Base-by-base conservation (phyloP, 305 asterid genomes). In the Fraxinus latifolia region DNA sequence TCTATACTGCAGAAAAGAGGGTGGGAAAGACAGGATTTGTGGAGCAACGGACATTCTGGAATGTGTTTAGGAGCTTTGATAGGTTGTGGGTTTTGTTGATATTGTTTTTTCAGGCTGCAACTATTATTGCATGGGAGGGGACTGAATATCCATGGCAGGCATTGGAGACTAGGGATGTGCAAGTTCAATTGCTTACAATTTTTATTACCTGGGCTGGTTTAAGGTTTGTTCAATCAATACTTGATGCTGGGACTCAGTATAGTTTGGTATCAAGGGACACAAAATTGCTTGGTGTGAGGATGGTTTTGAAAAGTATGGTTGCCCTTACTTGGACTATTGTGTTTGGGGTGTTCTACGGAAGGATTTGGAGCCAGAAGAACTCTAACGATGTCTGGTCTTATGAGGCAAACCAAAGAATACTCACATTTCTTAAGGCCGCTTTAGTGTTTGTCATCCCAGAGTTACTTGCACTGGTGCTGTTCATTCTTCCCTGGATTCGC, bases 41-140 rank as follows among this genome's bases (percentile, higher is more conserved):
- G 65, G 99, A 95, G 93, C 99, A 96, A 90, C 84, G 99, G 78
- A 93, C 99, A 0, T 96, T 96, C 83, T 96, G 98, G 98, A 96
- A 94, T 84, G 70, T 96, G 36, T 96, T 92, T 85, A 88, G 99
- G 87, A 94, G 96, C 89, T 95, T 95, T 82, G 99, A 95, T 85
- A 89, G 94, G 88, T 79, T 95, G 83, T 95, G 99, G 99, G 90
- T 93, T 50, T 79, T 95, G 95, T 83, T 95, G 86, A 94, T 95
- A 65, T 87, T 95, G 82, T 94, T 88, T 86, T 94, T 92, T 84
- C 99, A 95, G 91, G 99, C 97, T 79, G 94, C 97, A 80, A 85
- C 90, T 36, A 88, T 95, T 81, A 93, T 95, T 80, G 97, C 98
- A 81, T 95, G 99, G 98, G 88, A 84, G 36, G 90, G 88, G 42